Percentiles rank a stretch among this genome's conserved stretches.
These are phyloP conservation scores for Apiotrichum mycotoxinovorans DNA, from an alignment of 1,284 basidiomycete species.

Conservation along the genomic window DNA sequence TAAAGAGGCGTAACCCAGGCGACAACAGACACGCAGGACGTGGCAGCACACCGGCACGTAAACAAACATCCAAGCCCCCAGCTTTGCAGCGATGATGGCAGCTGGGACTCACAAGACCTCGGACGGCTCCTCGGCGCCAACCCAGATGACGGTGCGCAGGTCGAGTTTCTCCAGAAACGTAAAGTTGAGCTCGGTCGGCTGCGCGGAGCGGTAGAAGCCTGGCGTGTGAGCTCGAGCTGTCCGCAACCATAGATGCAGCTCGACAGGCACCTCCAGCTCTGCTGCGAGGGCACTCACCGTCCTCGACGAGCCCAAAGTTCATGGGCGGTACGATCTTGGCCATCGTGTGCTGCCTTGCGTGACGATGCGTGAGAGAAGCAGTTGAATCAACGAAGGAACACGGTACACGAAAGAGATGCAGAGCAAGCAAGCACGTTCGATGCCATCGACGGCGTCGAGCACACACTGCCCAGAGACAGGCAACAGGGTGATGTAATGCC, in stretches of 20 bases:
- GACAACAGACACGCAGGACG: too few species aligned
- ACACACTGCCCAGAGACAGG: background rate
- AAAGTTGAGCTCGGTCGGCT: constrained; percentile 56
- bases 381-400: too few species aligned
- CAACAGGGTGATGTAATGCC: background rate
- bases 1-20: too few species aligned
- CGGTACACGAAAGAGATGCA: too few species aligned
- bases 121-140: constrained; percentile 56
- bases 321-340: constrained; percentile 53
- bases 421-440: background rate
- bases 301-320: constrained; percentile 56
- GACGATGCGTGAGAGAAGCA: background rate
- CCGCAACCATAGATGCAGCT: too few species aligned
- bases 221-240: constrained; percentile 5
- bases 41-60: too few species aligned
- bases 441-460: background rate
- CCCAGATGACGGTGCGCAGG: constrained; percentile 54
- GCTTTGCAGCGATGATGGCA: background rate
- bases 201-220: constrained; percentile 55
- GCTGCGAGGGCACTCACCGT: constrained; percentile 32
- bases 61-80: too few species aligned
- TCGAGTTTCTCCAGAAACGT: constrained; percentile 55
- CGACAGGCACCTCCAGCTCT: too few species aligned
- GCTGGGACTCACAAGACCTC: constrained; percentile 50
- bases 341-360: constrained; percentile 21